Percentiles rank a stretch among this genome's conserved stretches.
phyloP scores from a whole-genome alignment of 108 stramenopile genomes.

The Cyclotella cryptica region DNA sequence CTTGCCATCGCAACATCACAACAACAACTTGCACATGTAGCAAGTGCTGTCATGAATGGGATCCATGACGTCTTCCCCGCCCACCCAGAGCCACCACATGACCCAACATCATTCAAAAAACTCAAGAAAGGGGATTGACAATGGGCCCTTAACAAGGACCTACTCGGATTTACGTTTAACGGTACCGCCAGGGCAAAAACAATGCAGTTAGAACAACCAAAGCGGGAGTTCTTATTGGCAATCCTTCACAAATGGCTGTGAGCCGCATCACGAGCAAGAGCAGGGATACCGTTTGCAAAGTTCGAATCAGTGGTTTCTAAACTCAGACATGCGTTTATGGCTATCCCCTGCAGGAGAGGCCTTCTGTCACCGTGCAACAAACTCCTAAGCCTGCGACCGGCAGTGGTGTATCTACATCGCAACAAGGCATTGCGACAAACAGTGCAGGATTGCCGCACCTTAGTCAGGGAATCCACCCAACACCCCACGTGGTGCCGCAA shows the following conservation, averaged over 20 bases:
- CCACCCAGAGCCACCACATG: slow-evolving; percentile 38
- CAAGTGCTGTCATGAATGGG: not conserved
- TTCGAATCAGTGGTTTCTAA: slow-evolving; percentile 6
- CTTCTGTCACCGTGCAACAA: slow-evolving; percentile 8
- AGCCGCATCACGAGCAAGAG: no score
- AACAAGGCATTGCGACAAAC: not conserved
- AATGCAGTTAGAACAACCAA: slow-evolving; percentile 11
- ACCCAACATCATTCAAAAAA: slow-evolving; percentile 54
- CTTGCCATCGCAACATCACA: slow-evolving; percentile 29
- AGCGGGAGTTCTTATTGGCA: not conserved
- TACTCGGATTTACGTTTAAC: slow-evolving; percentile 52
- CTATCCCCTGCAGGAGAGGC: not conserved
- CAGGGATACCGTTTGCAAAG: not conserved
- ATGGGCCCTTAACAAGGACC: slow-evolving; percentile 40
- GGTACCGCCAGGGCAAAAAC: slow-evolving; percentile 40
- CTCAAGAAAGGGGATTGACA: slow-evolving; percentile 39
- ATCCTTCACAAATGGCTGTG: not conserved
- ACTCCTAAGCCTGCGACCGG: not conserved
- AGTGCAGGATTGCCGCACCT: no score
- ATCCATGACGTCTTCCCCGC: slow-evolving; percentile 29
- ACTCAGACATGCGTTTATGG: not conserved
- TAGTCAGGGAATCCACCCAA: no score
- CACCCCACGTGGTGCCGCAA: no score
- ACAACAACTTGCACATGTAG: slow-evolving; percentile 9
- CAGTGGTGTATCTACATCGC: not conserved